Evolutionary conservation across 2,329 filamentous ascomycete species (phyloP).

Genomic region (Conoideocrella luteorostrata): DNA sequence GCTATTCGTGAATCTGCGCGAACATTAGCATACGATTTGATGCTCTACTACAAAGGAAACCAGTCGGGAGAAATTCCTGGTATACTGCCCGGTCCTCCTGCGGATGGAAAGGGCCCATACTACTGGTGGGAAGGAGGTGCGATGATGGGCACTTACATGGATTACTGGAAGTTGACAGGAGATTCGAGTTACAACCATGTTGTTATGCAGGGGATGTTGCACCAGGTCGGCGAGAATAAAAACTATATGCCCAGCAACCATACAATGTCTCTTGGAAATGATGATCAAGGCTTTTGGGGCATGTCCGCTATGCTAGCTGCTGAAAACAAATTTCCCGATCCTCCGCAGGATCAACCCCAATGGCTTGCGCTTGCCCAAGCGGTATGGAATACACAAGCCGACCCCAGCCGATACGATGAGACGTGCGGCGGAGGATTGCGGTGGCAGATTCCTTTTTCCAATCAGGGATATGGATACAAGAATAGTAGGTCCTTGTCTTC

Average conservation of each 20-base stretch:
- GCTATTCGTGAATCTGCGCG: slow-evolving; percentile 41
- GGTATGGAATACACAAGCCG: slow-evolving; percentile 58
- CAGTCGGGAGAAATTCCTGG: slow-evolving; percentile 46
- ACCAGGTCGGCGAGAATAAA: slow-evolving; percentile 49
- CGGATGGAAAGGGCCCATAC: slow-evolving; percentile 42
- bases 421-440: slow-evolving; percentile 64
- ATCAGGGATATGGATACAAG: slow-evolving; percentile 72
- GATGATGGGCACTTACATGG: slow-evolving; percentile 61
- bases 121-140: slow-evolving; percentile 73
- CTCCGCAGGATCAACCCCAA: slow-evolving; percentile 44
- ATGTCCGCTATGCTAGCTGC: slow-evolving; percentile 62
- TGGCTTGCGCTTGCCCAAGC: slow-evolving; percentile 63
- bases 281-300: slow-evolving; percentile 67
- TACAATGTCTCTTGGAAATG: slow-evolving; percentile 56
- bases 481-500: slow-evolving; percentile 38
- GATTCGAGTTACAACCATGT: slow-evolving; percentile 57
- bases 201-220: slow-evolving; percentile 48
- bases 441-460: slow-evolving; percentile 72
- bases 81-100: slow-evolving; percentile 50
- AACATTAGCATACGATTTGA: slow-evolving; percentile 43
- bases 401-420: slow-evolving; percentile 55
- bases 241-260: slow-evolving; percentile 57
- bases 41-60: slow-evolving; percentile 46
- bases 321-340: slow-evolving; percentile 57
- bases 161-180: slow-evolving; percentile 64